phyloP scores from a whole-genome alignment of 192 early-diverging fungal genomes.

The Coemansia sp. region DNA sequence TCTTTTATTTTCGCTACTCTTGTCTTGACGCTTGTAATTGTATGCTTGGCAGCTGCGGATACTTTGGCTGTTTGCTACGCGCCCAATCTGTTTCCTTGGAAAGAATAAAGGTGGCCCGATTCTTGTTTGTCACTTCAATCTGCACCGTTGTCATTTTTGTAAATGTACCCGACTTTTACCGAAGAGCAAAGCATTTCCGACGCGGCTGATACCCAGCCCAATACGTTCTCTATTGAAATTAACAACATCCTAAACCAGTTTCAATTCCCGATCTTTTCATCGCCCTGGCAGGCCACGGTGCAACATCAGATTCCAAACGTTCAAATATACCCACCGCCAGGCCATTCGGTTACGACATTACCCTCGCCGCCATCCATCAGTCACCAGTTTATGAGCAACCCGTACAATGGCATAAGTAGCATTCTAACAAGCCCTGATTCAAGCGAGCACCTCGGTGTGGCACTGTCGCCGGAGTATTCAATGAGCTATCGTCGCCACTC shows the following conservation, averaged over 20 bases:
- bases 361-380: neutral
- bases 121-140: constrained; percentile 6
- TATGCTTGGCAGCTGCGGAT: neutral
- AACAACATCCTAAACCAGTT: constrained; percentile 2
- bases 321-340: neutral
- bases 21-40: neutral
- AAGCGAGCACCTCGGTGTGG: neutral
- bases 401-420: neutral
- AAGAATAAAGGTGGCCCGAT: constrained; percentile 8
- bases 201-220: constrained; percentile 1
- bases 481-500: constrained; percentile 4
- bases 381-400: neutral
- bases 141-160: constrained; percentile 1
- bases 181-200: constrained; percentile 4
- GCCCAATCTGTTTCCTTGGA: neutral
- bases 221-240: neutral
- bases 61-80: neutral
- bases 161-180: constrained; percentile 10
- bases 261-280: neutral
- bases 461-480: neutral
- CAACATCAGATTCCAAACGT: neutral
- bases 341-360: neutral
- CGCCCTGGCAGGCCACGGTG: neutral
- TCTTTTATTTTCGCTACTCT: neutral
- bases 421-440: neutral